Conservation (phyloP, 805 yeast genomes). For the Saturnispora halmiae region DNA sequence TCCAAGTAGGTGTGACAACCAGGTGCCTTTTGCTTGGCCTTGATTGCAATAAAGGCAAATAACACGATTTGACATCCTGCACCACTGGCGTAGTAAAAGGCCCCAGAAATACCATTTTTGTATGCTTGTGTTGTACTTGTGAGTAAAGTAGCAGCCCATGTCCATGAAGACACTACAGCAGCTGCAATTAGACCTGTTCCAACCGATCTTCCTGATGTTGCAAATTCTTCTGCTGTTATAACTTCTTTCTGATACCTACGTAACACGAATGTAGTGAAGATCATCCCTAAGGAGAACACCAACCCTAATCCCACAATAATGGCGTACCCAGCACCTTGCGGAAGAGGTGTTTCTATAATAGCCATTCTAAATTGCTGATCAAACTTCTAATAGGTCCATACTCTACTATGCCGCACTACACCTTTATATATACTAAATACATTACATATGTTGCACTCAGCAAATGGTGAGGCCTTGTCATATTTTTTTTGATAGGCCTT, state of each 20-base stretch:
- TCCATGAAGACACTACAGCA: constrained; percentile 92
- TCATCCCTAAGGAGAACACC: constrained; percentile 64
- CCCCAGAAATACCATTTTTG: constrained; percentile 68
- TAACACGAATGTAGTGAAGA: constrained; percentile 58
- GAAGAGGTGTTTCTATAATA: constrained; percentile 19
- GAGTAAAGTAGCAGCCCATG: constrained; percentile 78
- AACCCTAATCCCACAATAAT: constrained; percentile 84
- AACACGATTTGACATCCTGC: constrained; percentile 82
- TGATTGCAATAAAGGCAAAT: constrained; percentile 81
- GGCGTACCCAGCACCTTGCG: constrained; percentile 82
- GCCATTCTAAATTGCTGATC: no score
- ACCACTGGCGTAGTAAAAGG: constrained; percentile 78
- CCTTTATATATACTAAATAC: background rate
- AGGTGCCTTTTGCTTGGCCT: constrained; percentile 83
- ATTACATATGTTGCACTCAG: background rate
- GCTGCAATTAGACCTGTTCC: constrained; percentile 77
- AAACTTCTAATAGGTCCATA: no score
- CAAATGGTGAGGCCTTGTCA: no score
- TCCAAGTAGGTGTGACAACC: constrained; percentile 88
- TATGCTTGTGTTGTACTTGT: constrained; percentile 75
- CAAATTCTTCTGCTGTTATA: constrained; percentile 87
- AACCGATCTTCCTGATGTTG: constrained; percentile 87
- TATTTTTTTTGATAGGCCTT: background rate
- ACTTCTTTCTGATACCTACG: constrained; percentile 76
- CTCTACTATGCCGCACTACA: background rate